phyloP scores from a whole-genome alignment of 2,329 filamentous ascomycete genomes.

The Fusarium nodosum region DNA sequence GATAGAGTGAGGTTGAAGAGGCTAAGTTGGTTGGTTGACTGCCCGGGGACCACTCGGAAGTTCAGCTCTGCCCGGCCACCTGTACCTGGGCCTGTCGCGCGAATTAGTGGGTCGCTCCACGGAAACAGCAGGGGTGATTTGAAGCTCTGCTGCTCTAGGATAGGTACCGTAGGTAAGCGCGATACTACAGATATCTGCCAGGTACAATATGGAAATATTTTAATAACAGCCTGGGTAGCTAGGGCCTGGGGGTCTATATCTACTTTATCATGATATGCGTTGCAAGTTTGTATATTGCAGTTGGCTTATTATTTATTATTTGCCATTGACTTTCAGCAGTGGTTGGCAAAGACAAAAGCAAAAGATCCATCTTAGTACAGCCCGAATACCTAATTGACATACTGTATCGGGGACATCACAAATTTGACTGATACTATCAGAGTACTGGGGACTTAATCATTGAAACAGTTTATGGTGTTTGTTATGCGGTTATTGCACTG shows the following conservation, averaged over 20 bases:
- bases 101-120: slow-evolving; percentile 36
- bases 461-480: not conserved
- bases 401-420: not conserved
- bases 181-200: not conserved
- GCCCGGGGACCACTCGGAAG: slow-evolving; percentile 31
- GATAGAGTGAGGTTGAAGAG: slow-evolving; percentile 48
- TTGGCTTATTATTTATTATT: not conserved
- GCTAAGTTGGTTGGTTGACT: slow-evolving; percentile 48
- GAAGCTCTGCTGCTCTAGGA: slow-evolving; percentile 32
- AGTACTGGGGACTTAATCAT: not conserved
- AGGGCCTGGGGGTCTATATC: not conserved
- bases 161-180: slow-evolving; percentile 13
- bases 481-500: not conserved
- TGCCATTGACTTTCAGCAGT: not conserved
- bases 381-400: not conserved
- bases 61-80: slow-evolving; percentile 31
- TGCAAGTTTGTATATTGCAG: not conserved
- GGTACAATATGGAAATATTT: not conserved
- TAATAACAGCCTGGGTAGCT: not conserved
- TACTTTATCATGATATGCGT: not conserved
- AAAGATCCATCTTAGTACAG: too few species aligned
- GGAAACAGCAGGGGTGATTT: slow-evolving; percentile 4
- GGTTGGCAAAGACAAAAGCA: not conserved
- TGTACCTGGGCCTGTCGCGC: slow-evolving; percentile 21
- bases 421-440: not conserved